Conservation (phyloP, 768 basidiomycete genomes). For the Chlorophyllum brunneum region DNA sequence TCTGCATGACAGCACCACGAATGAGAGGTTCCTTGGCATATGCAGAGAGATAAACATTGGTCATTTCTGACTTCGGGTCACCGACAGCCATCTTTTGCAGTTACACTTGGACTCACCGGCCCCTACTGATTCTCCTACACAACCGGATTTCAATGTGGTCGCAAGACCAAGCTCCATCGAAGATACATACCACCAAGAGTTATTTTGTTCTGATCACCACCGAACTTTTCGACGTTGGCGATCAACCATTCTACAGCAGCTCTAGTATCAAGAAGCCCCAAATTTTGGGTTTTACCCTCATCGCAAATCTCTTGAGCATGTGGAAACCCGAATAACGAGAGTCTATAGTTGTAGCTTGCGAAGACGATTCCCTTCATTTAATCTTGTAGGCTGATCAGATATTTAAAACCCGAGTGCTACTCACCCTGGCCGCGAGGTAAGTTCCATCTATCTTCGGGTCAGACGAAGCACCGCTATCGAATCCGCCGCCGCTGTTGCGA, state of each 20-base stretch:
- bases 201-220: slow-evolving; percentile 41
- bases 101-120: too few relatives aligned
- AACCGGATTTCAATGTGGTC: background rate
- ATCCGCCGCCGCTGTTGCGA: slow-evolving; percentile 28
- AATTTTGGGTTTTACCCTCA: slow-evolving; percentile 33
- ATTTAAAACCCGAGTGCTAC: background rate
- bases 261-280: slow-evolving; percentile 48
- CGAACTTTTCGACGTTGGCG: slow-evolving; percentile 36
- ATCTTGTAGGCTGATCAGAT: background rate
- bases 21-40: slow-evolving; percentile 23
- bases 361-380: slow-evolving; percentile 33
- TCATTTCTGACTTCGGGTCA: slow-evolving; percentile 23
- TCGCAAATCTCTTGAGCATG: slow-evolving; percentile 35
- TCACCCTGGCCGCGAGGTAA: slow-evolving; percentile 26
- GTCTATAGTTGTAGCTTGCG: slow-evolving; percentile 31
- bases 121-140: slow-evolving; percentile 29
- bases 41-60: slow-evolving; percentile 30
- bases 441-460: slow-evolving; percentile 32
- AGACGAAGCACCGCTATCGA: slow-evolving; percentile 32
- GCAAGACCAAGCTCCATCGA: background rate
- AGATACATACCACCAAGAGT: slow-evolving; percentile 34
- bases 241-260: slow-evolving; percentile 42
- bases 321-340: slow-evolving; percentile 37
- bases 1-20: slow-evolving; percentile 32
- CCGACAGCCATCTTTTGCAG: too few relatives aligned